A percentile compares a stretch with the other conserved stretches of the same genome.
Evolutionary conservation across 176 grass and related monocot genomes (phyloP).

Genomic region (Oryza punctata): DNA sequence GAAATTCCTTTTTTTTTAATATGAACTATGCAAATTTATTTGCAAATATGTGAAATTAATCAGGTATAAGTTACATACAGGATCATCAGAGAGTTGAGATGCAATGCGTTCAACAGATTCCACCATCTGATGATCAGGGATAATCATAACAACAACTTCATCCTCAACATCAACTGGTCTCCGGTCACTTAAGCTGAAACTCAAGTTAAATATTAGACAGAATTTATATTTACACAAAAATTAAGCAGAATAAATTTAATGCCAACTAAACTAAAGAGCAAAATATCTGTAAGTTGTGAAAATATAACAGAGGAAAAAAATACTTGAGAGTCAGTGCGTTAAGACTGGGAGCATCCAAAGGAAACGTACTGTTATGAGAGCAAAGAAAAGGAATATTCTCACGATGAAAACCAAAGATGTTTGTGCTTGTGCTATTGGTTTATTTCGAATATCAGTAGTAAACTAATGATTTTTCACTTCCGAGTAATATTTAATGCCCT

Average conservation of each 20-base stretch:
- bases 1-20: neutral
- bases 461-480: neutral
- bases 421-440: neutral
- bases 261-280: neutral
- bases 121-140: conserved; percentile 97
- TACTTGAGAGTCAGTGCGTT: neutral
- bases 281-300: neutral
- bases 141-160: conserved; percentile 87
- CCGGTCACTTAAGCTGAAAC: conserved; percentile 81
- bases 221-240: neutral
- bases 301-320: neutral
- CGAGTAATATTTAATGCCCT: neutral
- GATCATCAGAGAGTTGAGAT: conserved; percentile 75
- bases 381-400: neutral
- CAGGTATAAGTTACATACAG: conserved; percentile 57
- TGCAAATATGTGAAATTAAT: neutral
- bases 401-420: neutral
- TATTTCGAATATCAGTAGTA: neutral
- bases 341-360: neutral
- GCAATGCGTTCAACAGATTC: conserved; percentile 82
- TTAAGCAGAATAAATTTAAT: neutral
- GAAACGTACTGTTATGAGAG: neutral
- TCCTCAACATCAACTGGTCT: conserved; percentile 85
- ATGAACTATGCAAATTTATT: conserved; percentile 1
- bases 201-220: neutral